Conservation (phyloP, 768 basidiomycete species). For the Hypholoma fasciculare region DNA sequence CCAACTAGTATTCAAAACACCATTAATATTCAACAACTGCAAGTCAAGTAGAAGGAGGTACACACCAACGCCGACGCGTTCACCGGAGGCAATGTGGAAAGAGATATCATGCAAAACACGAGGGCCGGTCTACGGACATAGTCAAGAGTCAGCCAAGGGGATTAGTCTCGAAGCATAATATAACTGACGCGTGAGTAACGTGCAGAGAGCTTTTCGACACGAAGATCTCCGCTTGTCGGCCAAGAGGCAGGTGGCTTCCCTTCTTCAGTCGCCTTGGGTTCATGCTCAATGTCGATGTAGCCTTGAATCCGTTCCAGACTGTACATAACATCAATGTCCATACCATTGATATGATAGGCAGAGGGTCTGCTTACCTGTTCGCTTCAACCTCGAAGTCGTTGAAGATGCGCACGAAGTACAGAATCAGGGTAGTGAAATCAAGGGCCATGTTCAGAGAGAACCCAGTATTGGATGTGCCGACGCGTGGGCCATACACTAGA, state of each 20-base stretch:
- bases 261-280: conserved; percentile 37
- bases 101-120: conserved; percentile 56
- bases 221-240: conserved; percentile 59
- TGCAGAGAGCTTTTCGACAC: conserved; percentile 55
- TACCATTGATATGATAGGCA: neutral
- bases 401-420: conserved; percentile 44
- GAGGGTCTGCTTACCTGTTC: conserved; percentile 19
- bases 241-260: conserved; percentile 64
- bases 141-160: neutral
- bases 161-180: too few relatives aligned
- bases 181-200: conserved; percentile 42
- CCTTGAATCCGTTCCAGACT: conserved; percentile 72
- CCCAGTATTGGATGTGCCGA: conserved; percentile 43
- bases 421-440: conserved; percentile 52
- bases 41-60: neutral
- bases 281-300: conserved; percentile 60
- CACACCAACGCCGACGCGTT: conserved; percentile 55
- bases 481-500: conserved; percentile 45
- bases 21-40: neutral
- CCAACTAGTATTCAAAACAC: conserved; percentile 13
- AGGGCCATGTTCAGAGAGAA: conserved; percentile 63
- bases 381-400: conserved; percentile 44
- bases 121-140: conserved; percentile 35
- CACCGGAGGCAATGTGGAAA: conserved; percentile 53
- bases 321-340: neutral